phyloP scores from a whole-genome alignment of 192 early-diverging fungal species.

The Dissophora globulifera region DNA sequence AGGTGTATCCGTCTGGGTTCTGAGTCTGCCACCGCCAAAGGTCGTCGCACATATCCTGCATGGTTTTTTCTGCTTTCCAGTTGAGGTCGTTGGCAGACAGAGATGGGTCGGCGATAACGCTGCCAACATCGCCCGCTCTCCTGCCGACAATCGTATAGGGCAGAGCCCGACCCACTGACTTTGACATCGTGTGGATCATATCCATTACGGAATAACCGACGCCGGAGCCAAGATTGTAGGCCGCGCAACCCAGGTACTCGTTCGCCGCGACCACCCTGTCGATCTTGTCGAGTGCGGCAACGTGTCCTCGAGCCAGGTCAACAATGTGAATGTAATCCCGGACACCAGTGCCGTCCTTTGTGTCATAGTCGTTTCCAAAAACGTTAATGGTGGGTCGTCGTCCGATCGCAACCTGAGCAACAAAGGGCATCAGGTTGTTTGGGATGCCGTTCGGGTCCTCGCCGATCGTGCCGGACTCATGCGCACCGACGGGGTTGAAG shows the following conservation, averaged over 20 bases:
- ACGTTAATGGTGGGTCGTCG: constrained; percentile 85
- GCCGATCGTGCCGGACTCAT: constrained; percentile 90
- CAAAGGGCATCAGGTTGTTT: constrained; percentile 94
- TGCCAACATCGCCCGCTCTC: constrained; percentile 86
- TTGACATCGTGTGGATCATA: constrained; percentile 80
- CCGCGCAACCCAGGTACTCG: constrained; percentile 65
- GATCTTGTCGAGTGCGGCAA: constrained; percentile 85
- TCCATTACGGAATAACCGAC: constrained; percentile 89
- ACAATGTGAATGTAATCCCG: constrained; percentile 98
- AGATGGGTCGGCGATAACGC: constrained; percentile 81
- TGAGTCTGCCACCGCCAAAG: constrained; percentile 66
- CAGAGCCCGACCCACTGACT: constrained; percentile 83
- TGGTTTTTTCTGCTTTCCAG: constrained; percentile 52
- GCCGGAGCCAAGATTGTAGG: constrained; percentile 93
- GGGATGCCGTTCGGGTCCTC: constrained; percentile 90
- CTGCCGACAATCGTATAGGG: constrained; percentile 73
- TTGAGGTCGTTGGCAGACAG: constrained; percentile 41
- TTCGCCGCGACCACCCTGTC: constrained; percentile 28
- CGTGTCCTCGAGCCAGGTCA: constrained; percentile 90
- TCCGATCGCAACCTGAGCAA: constrained; percentile 91
- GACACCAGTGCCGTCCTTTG: constrained; percentile 92
- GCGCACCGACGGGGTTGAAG: constrained; percentile 97
- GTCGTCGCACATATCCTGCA: constrained; percentile 65
- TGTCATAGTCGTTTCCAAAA: constrained; percentile 94
- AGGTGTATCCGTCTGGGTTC: constrained; percentile 62